Evolutionary conservation across 306 rosid genomes (phyloP).

Genomic region (Pterocarpus macrocarpus): DNA sequence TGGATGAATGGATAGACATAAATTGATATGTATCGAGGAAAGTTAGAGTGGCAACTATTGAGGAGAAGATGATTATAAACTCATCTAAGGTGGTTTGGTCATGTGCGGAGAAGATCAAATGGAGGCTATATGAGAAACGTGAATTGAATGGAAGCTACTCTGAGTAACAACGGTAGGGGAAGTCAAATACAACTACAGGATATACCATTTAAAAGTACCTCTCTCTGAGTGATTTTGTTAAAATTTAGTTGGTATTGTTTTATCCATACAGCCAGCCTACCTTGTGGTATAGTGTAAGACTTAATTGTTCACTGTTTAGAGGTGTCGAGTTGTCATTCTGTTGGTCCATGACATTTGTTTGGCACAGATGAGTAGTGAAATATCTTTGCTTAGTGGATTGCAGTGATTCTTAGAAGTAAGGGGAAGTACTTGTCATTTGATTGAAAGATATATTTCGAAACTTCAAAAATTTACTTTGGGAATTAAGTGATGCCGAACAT

Average conservation of each 20-base stretch:
- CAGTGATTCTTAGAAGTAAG: not conserved
- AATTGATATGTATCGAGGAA: not conserved
- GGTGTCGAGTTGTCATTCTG: not conserved
- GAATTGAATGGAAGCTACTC: not conserved
- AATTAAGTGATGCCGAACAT: not conserved
- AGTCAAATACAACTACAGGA: not conserved
- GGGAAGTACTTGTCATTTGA: too few species aligned
- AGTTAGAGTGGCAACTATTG: not conserved
- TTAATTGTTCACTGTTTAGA: not conserved
- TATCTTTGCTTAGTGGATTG: not conserved
- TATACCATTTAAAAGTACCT: not conserved
- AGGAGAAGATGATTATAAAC: not conserved
- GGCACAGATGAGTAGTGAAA: not conserved
- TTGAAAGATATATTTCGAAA: too few species aligned
- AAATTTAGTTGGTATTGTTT: not conserved
- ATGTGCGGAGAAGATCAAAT: not conserved
- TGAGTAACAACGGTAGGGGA: not conserved
- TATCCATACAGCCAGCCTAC: not conserved
- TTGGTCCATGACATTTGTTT: not conserved
- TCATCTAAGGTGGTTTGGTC: not conserved
- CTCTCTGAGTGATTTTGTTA: not conserved
- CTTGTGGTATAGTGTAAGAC: not conserved
- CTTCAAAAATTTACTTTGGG: not conserved
- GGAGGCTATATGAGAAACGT: not conserved
- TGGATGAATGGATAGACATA: not conserved